These are phyloP conservation scores for Echria macrotheca DNA, from an alignment of 495 filamentous ascomycete genomes.

Conservation along the genomic window DNA sequence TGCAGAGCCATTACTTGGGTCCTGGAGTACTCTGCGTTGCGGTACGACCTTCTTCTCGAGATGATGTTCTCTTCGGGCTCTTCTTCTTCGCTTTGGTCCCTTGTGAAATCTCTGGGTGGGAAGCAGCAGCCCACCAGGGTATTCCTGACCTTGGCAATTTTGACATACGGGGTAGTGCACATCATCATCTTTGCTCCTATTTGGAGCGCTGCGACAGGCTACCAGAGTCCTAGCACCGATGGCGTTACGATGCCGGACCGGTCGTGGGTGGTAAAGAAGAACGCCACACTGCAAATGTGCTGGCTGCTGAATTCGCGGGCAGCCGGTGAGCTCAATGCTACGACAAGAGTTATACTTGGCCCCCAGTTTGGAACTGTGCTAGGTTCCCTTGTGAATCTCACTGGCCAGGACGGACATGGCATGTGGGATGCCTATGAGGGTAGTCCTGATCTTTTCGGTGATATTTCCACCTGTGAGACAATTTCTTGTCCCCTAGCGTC, in stretches of 20 bases:
- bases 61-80: slow-evolving; percentile 1
- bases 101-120: neutral
- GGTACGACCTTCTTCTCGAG: neutral
- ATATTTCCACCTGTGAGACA: neutral
- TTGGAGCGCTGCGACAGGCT: slow-evolving; percentile 9
- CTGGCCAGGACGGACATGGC: neutral
- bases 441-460: neutral
- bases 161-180: neutral
- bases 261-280: neutral
- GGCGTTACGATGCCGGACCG: slow-evolving; percentile 1
- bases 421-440: neutral
- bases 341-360: neutral
- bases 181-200: slow-evolving; percentile 1
- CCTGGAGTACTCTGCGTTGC: slow-evolving; percentile 4
- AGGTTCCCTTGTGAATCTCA: neutral
- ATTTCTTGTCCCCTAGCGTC: neutral
- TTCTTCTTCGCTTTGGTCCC: neutral
- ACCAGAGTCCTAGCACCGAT: neutral
- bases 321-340: neutral
- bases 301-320: slow-evolving; percentile 1
- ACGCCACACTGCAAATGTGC: neutral
- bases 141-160: neutral
- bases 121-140: neutral
- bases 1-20: slow-evolving; percentile 6
- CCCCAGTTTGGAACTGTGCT: neutral